Base-by-base conservation (phyloP, 108 stramenopile species). In the Pseudonitzschia multiseries region DNA sequence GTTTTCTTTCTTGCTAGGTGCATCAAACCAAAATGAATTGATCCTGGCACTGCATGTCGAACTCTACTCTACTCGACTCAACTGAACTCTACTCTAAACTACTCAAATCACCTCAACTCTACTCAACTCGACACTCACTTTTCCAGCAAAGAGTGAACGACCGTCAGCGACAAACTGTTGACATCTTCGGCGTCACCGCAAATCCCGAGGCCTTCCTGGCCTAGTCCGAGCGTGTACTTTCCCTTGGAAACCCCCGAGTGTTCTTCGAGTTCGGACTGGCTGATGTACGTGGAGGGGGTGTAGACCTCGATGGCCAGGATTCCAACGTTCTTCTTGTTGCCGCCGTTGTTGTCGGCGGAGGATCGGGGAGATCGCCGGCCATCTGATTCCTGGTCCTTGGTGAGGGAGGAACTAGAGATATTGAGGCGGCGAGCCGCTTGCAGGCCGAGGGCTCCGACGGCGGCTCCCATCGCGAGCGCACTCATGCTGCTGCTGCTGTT, bases 221-320 rank as follows among this genome's bases (percentile, higher is more conserved):
- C 99, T 36, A 99, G 83, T 1, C 99, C 99, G 10, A 96, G 75
- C 17, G 96, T 98, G 83, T 95, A 98, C 70, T 95, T 93, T 12
- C 99, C 99, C 8, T 78, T 53, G 2, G 93, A 72, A 18, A 97
- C 92, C 42, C 94, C 95, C 22, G 94, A 80, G 67, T 96, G 94
- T 70, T 87, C 70, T 74, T 99, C 99, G 28, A 99, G 77, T 22
- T 88, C 89, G 29, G 84, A 70, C 90, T 98, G 97, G 4, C 76
- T 57, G 50, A 99, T 89, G 77, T 90, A 98, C 1, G 97, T 97
- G 26, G 87, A 89, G 29, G 98, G 98, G 48, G 93, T 95, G 87
- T 99, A 99, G 15, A 94, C 83, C 77, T 97, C 98, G 62, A 97
- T 83, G 62, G 92, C 98, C 10, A 99, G 81, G 73, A 99, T 98